phyloP scores from a whole-genome alignment of 441 rosid genomes.

The Isatis lusitanica region DNA sequence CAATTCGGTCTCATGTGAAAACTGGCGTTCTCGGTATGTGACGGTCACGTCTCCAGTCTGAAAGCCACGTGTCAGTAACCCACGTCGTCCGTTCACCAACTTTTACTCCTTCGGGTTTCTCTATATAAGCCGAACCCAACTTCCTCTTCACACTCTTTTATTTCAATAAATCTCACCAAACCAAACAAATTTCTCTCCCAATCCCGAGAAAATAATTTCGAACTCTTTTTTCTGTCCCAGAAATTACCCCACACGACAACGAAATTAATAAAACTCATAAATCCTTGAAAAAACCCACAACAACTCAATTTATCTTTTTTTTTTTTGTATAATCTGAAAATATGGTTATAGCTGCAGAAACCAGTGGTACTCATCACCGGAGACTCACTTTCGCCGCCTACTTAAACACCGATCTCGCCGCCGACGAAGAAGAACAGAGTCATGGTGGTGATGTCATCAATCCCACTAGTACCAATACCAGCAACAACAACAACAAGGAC shows the following conservation, averaged over 20 bases:
- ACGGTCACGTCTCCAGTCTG: constrained; percentile 47
- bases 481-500: constrained; percentile 17
- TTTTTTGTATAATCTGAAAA: background rate
- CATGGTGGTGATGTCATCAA: constrained; percentile 18
- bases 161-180: constrained; percentile 27
- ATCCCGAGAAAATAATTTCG: background rate
- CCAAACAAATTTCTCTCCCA: constrained; percentile 1
- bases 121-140: constrained; percentile 15
- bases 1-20: constrained; percentile 26
- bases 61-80: constrained; percentile 34
- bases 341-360: constrained; percentile 30
- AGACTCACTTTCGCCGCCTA: constrained; percentile 54
- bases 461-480: background rate
- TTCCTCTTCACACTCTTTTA: constrained; percentile 16
- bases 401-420: constrained; percentile 43
- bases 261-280: constrained; percentile 7
- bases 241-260: constrained; percentile 9
- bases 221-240: background rate
- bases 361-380: constrained; percentile 27
- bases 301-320: background rate
- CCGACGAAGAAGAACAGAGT: constrained; percentile 29
- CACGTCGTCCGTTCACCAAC: constrained; percentile 41
- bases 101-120: constrained; percentile 6
- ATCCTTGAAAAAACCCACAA: constrained; percentile 3
- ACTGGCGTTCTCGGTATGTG: constrained; percentile 36